These are phyloP conservation scores for Claviceps fusiformis DNA, from an alignment of 2,329 filamentous ascomycete species.

Conservation along the genomic window DNA sequence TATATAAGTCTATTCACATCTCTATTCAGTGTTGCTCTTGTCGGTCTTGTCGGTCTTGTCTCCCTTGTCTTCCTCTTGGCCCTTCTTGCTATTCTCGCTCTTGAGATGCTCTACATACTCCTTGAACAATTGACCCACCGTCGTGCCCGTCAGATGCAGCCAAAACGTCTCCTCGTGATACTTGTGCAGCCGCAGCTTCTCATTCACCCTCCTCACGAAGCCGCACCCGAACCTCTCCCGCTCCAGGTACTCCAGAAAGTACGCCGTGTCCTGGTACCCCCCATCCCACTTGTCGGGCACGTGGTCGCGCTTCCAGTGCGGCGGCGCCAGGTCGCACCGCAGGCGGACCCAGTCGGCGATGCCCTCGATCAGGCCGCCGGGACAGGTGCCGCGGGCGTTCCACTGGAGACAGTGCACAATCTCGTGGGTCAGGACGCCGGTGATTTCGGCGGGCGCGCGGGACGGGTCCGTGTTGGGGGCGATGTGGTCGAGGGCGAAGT, in stretches of 20 bases:
- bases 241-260: slow-evolving; percentile 82
- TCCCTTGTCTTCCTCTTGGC: too few relatives aligned
- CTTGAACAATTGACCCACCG: slow-evolving; percentile 58
- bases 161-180: slow-evolving; percentile 56
- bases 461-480: slow-evolving; percentile 25
- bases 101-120: slow-evolving; percentile 42
- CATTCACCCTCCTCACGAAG: slow-evolving; percentile 51
- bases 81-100: background rate
- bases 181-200: slow-evolving; percentile 44
- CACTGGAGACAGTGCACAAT: slow-evolving; percentile 92
- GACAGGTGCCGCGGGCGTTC: slow-evolving; percentile 46
- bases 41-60: too few relatives aligned
- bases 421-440: slow-evolving; percentile 79
- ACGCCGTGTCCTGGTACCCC: slow-evolving; percentile 84
- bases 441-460: slow-evolving; percentile 47
- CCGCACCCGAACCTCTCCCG: slow-evolving; percentile 43
- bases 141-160: slow-evolving; percentile 51
- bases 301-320: slow-evolving; percentile 61
- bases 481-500: slow-evolving; percentile 72
- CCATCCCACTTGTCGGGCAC: slow-evolving; percentile 58
- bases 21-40: too few relatives aligned
- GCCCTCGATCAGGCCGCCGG: slow-evolving; percentile 75
- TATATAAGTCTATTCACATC: too few relatives aligned
- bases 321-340: slow-evolving; percentile 56
- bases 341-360: slow-evolving; percentile 88